Evolutionary conservation across 352 stramenopile species (phyloP).

Genomic region (Pythium apleroticum): DNA sequence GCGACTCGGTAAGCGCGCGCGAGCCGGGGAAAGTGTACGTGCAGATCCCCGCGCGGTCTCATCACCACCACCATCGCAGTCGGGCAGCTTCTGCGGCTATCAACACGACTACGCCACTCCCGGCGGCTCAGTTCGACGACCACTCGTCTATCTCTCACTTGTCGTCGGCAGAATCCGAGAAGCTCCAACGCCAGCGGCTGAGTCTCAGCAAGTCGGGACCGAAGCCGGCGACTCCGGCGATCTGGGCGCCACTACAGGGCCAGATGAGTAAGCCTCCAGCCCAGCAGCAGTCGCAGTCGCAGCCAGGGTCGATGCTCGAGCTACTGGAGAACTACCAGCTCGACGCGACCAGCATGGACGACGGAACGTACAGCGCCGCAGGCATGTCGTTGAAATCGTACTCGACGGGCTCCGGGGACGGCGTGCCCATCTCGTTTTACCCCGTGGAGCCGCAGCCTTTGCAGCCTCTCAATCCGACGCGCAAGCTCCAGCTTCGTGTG

Average conservation of each 20-base stretch:
- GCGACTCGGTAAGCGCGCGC: conserved; percentile 4
- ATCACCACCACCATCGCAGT: conserved; percentile 11
- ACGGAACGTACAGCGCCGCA: background rate
- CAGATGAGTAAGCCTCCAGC: background rate
- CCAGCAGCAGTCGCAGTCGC: background rate
- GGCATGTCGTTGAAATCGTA: conserved; percentile 16
- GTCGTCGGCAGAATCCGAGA: conserved; percentile 72
- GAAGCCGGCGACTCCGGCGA: conserved; percentile 27
- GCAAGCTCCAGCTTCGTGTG: conserved; percentile 26
- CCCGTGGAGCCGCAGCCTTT: background rate
- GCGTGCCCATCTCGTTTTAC: conserved; percentile 8
- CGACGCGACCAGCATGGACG: conserved; percentile 17
- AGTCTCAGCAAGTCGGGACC: conserved; percentile 40
- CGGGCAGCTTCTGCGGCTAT: background rate
- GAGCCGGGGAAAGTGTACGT: conserved; percentile 22
- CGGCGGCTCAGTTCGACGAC: conserved; percentile 15
- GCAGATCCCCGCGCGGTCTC: conserved; percentile 14
- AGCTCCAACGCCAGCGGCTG: conserved; percentile 60
- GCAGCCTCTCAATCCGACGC: background rate
- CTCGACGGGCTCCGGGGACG: conserved; percentile 5
- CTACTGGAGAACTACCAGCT: conserved; percentile 63
- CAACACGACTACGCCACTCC: background rate
- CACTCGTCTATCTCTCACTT: conserved; percentile 64
- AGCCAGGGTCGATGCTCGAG: conserved; percentile 46
- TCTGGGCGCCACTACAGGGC: background rate